A percentile compares a stretch with the other conserved stretches of the same genome.
Conservation (phyloP, 768 basidiomycete genomes). For the Lyophyllum shimeji region DNA sequence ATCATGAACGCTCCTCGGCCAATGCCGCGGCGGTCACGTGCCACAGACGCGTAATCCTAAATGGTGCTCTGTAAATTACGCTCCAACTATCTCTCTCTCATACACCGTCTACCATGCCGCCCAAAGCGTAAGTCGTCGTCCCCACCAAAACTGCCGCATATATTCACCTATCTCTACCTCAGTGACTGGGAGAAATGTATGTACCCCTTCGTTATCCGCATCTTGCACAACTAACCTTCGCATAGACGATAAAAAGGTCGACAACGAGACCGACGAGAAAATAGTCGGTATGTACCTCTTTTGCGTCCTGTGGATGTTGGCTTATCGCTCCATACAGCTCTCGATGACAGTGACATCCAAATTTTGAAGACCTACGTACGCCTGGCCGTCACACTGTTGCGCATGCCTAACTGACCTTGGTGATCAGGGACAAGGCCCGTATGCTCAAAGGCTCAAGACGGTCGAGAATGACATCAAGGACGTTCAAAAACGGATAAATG, state of each 20-base stretch:
- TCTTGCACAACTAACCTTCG: conserved; percentile 3
- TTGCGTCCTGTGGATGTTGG: background rate
- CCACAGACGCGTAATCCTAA: conserved; percentile 32
- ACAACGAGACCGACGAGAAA: conserved; percentile 91
- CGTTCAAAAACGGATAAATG: conserved; percentile 95
- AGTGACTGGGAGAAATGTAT: conserved; percentile 99
- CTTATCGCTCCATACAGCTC: conserved; percentile 47
- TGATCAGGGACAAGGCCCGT: conserved; percentile 94
- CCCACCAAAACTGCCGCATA: conserved; percentile 14
- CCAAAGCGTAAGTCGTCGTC: conserved; percentile 85
- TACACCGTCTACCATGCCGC: conserved; percentile 61
- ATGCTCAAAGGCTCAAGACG: conserved; percentile 84
- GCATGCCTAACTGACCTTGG: background rate
- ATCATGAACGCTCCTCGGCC: conserved; percentile 10
- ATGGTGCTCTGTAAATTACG: background rate
- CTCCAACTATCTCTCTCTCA: conserved; percentile 8
- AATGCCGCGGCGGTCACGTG: conserved; percentile 25
- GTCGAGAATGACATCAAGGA: conserved; percentile 93
- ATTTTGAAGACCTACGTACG: conserved; percentile 97
- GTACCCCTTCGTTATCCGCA: conserved; percentile 18
- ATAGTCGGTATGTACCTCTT: conserved; percentile 63
- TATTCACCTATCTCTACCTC: background rate
- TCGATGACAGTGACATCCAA: conserved; percentile 98
- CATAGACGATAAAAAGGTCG: conserved; percentile 80
- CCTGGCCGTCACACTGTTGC: background rate